Base-by-base conservation (phyloP, 1,284 basidiomycete genomes). In the Cryptococcus neoformans region DNA sequence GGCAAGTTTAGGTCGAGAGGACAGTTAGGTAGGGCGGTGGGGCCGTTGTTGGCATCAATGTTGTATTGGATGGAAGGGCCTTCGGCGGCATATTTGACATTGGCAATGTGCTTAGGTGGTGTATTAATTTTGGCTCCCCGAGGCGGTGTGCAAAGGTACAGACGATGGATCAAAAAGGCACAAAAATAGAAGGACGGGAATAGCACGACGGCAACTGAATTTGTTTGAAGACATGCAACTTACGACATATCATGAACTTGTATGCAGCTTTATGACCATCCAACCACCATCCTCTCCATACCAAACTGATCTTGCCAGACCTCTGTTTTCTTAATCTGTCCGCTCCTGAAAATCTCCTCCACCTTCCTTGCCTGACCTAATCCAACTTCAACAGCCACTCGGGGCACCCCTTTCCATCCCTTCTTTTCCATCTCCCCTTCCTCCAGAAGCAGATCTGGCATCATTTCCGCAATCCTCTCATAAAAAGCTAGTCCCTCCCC, bases 1-100 rank as follows among this genome's bases (percentile, higher is more conserved):
- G 92, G 92, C 36, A 72, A 83, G 58, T 94, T 94, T 78, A 83
- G 92, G 57, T 92, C 90, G 1, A 71, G 58, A 39, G 92, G 92
- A 34, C 92, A 95, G 72, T 81, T 95, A 44, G 92, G 92, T 3
- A 83, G 92, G 56, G 92, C 92, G 4, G 81, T 94, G 45, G 92
- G 92, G 0, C 92, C 92, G 6, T 72, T 95, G 6, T 79, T 94
- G 17, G 90, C 90, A 85, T 76, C 64, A 81, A 80, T 62, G 17
- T 84, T 85, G n/a, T 93, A 93, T 72, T 80, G 74, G 72, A 49
- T 73, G 0, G 51, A 62, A 16, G 77, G 91, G 2, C 92, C 92
- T 17, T 83, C 87, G 3, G 62, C 82, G 44, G 90, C 88, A n/a
- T 94, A 93, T 65, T 78, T 81, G 4, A 72, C 82, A 6, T 83